Percentiles rank a stretch among this genome's conserved stretches.
Conservation (phyloP, 2,329 filamentous ascomycete genomes). For the Penicillium expansum region DNA sequence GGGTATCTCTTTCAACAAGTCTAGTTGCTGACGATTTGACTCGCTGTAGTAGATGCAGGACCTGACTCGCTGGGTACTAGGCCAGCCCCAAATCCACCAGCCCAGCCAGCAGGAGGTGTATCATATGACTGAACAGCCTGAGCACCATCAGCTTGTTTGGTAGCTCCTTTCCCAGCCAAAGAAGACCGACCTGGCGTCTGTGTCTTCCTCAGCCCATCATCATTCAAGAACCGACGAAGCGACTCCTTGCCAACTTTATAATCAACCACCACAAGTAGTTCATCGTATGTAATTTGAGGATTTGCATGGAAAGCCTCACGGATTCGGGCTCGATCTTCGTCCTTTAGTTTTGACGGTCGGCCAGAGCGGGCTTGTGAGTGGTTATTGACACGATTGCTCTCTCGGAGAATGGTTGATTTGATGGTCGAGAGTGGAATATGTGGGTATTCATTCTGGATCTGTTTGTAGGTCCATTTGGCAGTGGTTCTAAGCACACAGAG, state of each 20-base stretch:
- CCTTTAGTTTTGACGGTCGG: conserved; percentile 2
- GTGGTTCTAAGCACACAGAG: conserved; percentile 10
- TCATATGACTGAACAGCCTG: neutral
- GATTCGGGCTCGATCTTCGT: neutral
- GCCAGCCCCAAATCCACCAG: neutral
- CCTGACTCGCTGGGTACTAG: neutral
- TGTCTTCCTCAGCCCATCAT: neutral
- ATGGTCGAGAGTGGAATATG: conserved; percentile 12
- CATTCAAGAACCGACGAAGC: conserved; percentile 1
- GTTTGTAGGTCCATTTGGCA: conserved; percentile 11
- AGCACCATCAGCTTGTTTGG: neutral
- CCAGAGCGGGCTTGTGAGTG: conserved; percentile 1
- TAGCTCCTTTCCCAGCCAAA: neutral
- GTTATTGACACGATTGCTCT: conserved; percentile 1
- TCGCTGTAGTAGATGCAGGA: neutral
- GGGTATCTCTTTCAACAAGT: neutral
- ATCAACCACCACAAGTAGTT: neutral
- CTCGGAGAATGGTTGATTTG: conserved; percentile 6
- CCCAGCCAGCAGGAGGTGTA: neutral
- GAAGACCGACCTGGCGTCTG: neutral
- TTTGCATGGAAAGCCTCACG: neutral
- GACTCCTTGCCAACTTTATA: conserved; percentile 3
- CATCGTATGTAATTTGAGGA: neutral
- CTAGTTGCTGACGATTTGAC: neutral
- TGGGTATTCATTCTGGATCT: conserved; percentile 9